Evolutionary conservation across 768 basidiomycete species (phyloP).

Genomic region (Pleurotus cornucopiae): DNA sequence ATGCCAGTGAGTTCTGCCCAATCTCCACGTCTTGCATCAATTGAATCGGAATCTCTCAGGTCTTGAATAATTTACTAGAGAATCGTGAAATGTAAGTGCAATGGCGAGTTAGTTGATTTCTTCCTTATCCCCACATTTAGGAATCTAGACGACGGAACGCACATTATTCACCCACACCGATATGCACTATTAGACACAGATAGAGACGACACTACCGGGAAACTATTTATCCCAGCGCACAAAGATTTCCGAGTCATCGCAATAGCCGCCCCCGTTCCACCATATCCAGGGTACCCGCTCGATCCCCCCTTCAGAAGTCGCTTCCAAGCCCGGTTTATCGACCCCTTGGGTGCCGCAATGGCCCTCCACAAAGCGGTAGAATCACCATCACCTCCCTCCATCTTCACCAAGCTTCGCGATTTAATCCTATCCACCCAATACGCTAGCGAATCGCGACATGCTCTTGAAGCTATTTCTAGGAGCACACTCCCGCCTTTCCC

Average conservation of each 20-base stretch:
- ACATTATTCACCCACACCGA: constrained; percentile 63
- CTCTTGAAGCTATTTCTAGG: constrained; percentile 49
- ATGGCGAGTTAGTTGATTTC: too few species aligned
- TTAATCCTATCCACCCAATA: constrained; percentile 60
- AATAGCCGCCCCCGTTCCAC: constrained; percentile 66
- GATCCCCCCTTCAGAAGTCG: constrained; percentile 68
- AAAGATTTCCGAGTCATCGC: constrained; percentile 66
- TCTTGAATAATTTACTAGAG: constrained; percentile 65
- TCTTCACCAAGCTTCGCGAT: constrained; percentile 45
- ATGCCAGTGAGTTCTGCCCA: constrained; percentile 50
- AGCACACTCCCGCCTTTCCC: constrained; percentile 58
- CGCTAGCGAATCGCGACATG: constrained; percentile 53
- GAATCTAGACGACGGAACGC: constrained; percentile 68
- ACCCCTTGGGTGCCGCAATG: constrained; percentile 51
- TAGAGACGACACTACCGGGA: constrained; percentile 24
- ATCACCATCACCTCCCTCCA: constrained; percentile 12
- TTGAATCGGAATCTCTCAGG: constrained; percentile 20
- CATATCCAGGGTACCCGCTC: constrained; percentile 61
- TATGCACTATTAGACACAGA: constrained; percentile 43
- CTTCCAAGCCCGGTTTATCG: constrained; percentile 65
- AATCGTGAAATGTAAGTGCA: constrained; percentile 60
- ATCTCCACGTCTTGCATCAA: neutral
- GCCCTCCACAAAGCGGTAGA: constrained; percentile 26
- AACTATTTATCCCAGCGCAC: constrained; percentile 60
- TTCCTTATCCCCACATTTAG: constrained; percentile 22